Evolutionary conservation across 2,329 filamentous ascomycete genomes (phyloP), one percentile per base, ranked within the genome.

Genomic region (Diaporthe citri): DNA sequence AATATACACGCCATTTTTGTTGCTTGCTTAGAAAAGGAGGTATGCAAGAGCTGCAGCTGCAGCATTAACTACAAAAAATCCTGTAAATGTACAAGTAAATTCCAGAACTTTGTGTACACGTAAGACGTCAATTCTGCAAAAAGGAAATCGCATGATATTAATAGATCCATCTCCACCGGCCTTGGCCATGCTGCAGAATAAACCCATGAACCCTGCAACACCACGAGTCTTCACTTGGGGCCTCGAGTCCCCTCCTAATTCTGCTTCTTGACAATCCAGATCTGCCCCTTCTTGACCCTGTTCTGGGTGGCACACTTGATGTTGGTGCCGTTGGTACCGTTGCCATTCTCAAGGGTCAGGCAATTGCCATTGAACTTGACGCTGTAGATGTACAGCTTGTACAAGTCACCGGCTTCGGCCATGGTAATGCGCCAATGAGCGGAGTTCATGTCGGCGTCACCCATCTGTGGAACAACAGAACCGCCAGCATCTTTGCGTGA

Each of bases 241-340:
- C 5, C 20, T 25, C 34, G 12, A 60, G 12, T 3, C 22, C 60
- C 9, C 36, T 36, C n/a, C 28, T 71, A 73, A 20, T 73, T 67
- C 60, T 73, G 60, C 36, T 74, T 70, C 72, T 74, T 60, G 41
- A 74, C 52, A 13, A 69, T 43, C 62, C 62, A 74, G 28, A 55
- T 31, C 43, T 74, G 62, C 8, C 62, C 72, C 52, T 69, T 70
- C 62, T 74, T 69, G 10, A 41, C 62, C 34, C 52, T 51, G 55
- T 60, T 59, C 52, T 69, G 62, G 43, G 55, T 74, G 20, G 62
- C 62, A 22, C 62, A 74, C 41, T 60, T 74, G 72, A 74, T 74
- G 31, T 69, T 60, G 41, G 62, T 31, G 34, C 62, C 62, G 12
- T 74, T 70, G 52, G 10, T 22, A 48, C 72, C 34, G 25, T 25